A percentile compares a stretch with the other conserved stretches of the same genome.
Conservation (phyloP, 192 early-diverging fungal genomes). For the Coemansia umbellata region DNA sequence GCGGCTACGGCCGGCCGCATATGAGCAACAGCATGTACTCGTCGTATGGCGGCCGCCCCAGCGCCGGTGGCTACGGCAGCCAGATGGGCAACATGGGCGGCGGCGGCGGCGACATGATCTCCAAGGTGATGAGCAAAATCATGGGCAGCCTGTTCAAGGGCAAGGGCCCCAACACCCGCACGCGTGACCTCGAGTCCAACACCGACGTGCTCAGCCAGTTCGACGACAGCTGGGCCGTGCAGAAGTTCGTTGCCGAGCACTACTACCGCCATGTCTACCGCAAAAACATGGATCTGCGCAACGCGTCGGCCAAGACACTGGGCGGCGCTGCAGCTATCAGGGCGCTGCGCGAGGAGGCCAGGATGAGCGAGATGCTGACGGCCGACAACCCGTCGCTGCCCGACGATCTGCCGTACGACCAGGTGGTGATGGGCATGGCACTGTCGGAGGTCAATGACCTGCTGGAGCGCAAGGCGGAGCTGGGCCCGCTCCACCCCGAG, state of each 20-base stretch:
- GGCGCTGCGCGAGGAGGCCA: slow-evolving; percentile 23
- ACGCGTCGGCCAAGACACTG: slow-evolving; percentile 26
- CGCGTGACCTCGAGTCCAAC: slow-evolving; percentile 30
- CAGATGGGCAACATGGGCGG: slow-evolving; percentile 3
- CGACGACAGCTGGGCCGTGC: slow-evolving; percentile 33
- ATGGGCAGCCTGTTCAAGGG: slow-evolving; percentile 40
- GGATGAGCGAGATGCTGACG: slow-evolving; percentile 17
- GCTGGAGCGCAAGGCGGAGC: slow-evolving; percentile 23
- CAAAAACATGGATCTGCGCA: slow-evolving; percentile 30
- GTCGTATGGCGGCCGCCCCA: slow-evolving; percentile 6
- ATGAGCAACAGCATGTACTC: slow-evolving; percentile 3
- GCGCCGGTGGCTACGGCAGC: slow-evolving; percentile 6
- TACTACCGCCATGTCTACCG: slow-evolving; percentile 42
- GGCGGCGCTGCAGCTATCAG: slow-evolving; percentile 42
- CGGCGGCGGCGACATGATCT: slow-evolving; percentile 22
- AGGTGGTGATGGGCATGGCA: slow-evolving; percentile 37
- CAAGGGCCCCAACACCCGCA: background rate
- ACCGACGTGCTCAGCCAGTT: slow-evolving; percentile 24
- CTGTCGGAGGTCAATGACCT: slow-evolving; percentile 34
- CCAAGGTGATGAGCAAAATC: slow-evolving; percentile 38
- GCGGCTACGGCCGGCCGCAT: background rate
- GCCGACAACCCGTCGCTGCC: slow-evolving; percentile 12
- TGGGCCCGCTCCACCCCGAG: slow-evolving; percentile 18
- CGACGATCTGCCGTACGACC: slow-evolving; percentile 28
- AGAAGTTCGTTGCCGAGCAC: slow-evolving; percentile 36